phyloP scores from a whole-genome alignment of 441 rosid species.

The Bruguiera hainesii region DNA sequence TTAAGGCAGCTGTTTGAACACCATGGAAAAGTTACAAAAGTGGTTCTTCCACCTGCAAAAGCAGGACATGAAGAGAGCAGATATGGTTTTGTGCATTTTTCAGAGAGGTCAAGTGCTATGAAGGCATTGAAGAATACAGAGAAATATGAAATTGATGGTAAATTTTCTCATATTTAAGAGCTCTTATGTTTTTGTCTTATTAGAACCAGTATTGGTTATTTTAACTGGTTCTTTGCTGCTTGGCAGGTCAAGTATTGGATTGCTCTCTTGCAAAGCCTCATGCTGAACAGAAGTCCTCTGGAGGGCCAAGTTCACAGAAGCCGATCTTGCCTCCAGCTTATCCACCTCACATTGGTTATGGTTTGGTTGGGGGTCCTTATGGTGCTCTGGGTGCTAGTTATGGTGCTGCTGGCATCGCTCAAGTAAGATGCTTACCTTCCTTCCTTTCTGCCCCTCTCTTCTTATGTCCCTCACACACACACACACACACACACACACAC shows the following conservation, averaged over 20 bases:
- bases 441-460: neutral
- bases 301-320: conserved; percentile 53
- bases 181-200: conserved; percentile 7
- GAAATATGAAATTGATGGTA: conserved; percentile 93
- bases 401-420: conserved; percentile 70
- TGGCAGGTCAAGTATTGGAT: conserved; percentile 75
- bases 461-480: neutral
- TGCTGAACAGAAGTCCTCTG: conserved; percentile 67
- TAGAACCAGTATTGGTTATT: neutral
- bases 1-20: conserved; percentile 70
- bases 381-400: conserved; percentile 66
- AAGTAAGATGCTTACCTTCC: conserved; percentile 38
- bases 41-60: conserved; percentile 91
- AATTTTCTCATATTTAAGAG: conserved; percentile 1
- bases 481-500: too few relatives aligned
- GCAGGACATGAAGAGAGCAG: conserved; percentile 85
- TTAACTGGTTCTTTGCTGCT: conserved; percentile 6
- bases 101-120: conserved; percentile 89
- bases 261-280: conserved; percentile 99
- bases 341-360: conserved; percentile 72
- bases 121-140: conserved; percentile 90
- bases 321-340: conserved; percentile 55
- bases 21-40: conserved; percentile 82
- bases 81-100: conserved; percentile 91
- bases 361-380: conserved; percentile 62